These are phyloP conservation scores for Boletus sp. DNA, from an alignment of 768 basidiomycete genomes.

Conservation along the genomic window DNA sequence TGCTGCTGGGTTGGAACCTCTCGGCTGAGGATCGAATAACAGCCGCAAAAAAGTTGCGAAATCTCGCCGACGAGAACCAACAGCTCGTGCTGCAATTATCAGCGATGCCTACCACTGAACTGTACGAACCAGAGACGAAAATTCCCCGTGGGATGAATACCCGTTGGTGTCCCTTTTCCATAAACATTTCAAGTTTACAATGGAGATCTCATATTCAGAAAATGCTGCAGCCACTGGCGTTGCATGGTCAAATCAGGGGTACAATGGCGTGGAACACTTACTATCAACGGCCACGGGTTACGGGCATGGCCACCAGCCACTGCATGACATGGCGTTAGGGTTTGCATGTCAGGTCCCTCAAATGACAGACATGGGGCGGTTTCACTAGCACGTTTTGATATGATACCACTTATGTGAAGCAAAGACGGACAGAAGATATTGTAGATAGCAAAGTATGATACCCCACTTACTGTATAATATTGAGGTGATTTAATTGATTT, in stretches of 20 bases:
- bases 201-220: slow-evolving; percentile 3
- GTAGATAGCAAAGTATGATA: not conserved
- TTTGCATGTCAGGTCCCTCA: not conserved
- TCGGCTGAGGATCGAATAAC: slow-evolving; percentile 5
- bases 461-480: not conserved
- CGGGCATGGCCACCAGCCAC: slow-evolving; percentile 4
- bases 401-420: not conserved
- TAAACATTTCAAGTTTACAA: not conserved
- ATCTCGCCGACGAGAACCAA: slow-evolving; percentile 27
- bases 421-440: not conserved
- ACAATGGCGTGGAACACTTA: not conserved
- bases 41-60: slow-evolving; percentile 51
- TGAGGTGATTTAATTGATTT: not conserved
- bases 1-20: not conserved
- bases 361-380: not conserved
- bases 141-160: not conserved
- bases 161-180: slow-evolving; percentile 11
- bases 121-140: not conserved
- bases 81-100: slow-evolving; percentile 15
- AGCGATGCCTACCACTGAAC: slow-evolving; percentile 1
- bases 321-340: not conserved
- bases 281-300: slow-evolving; percentile 1
- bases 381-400: slow-evolving; percentile 8
- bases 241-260: slow-evolving; percentile 9
- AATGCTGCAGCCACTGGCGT: not conserved